These are phyloP conservation scores for Coemansia asiatica DNA, from an alignment of 192 early-diverging fungal genomes.

Conservation along the genomic window DNA sequence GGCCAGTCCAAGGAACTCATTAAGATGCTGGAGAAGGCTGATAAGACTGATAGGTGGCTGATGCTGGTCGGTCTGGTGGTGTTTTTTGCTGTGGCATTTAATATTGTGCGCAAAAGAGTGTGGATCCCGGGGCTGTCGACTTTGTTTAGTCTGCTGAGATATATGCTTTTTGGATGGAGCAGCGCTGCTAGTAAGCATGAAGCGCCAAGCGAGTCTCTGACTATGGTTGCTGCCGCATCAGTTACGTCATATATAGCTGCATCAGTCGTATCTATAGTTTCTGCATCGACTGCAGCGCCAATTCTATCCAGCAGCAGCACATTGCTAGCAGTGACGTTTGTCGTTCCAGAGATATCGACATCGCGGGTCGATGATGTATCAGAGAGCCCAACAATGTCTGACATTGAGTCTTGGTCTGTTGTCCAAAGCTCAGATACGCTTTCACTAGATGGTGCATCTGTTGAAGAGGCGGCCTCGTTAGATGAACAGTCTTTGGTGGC, in stretches of 20 bases:
- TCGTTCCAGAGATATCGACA: too few species aligned
- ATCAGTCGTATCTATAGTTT: background rate
- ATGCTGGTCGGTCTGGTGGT: conserved; percentile 46
- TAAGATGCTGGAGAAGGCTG: conserved; percentile 41
- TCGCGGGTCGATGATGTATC: too few species aligned
- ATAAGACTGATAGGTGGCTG: conserved; percentile 48
- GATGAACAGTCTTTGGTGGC: too few species aligned
- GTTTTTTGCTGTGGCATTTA: conserved; percentile 42
- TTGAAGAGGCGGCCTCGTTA: too few species aligned
- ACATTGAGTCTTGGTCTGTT: too few species aligned
- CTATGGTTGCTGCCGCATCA: background rate
- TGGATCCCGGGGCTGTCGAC: conserved; percentile 53
- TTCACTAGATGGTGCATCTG: too few species aligned
- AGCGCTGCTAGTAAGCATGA: background rate
- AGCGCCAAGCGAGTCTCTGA: background rate
- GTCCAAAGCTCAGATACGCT: too few species aligned
- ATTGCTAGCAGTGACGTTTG: too few species aligned
- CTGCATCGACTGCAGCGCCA: background rate
- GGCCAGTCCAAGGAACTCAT: conserved; percentile 39
- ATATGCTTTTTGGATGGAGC: conserved; percentile 14
- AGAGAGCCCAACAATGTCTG: too few species aligned
- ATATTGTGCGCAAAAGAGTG: conserved; percentile 47
- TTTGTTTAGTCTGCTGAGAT: conserved; percentile 22
- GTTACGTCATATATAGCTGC: background rate
- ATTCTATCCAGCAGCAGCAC: too few species aligned